Percentiles rank a stretch among this genome's conserved stretches.
phyloP scores from a whole-genome alignment of 768 basidiomycete genomes.

The Thelephora aurantiotincta region DNA sequence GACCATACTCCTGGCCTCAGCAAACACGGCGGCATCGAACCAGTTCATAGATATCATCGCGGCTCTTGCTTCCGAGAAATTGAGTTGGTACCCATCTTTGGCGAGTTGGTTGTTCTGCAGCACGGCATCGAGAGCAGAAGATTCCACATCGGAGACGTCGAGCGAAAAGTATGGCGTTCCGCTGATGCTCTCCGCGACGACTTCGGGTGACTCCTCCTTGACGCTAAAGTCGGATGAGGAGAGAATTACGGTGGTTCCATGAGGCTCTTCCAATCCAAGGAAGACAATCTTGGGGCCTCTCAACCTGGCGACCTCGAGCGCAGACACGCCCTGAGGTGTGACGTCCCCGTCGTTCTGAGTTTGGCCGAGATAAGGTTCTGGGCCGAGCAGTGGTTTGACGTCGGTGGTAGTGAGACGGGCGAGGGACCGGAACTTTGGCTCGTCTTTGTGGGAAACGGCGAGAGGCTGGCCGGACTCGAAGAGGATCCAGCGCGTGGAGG shows the following conservation, averaged over 20 bases:
- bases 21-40: conserved; percentile 66
- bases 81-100: conserved; percentile 25
- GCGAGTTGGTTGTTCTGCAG: conserved; percentile 23
- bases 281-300: conserved; percentile 54
- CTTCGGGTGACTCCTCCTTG: conserved; percentile 27
- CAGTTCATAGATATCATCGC: conserved; percentile 40
- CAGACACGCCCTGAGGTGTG: conserved; percentile 12
- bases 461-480: conserved; percentile 67
- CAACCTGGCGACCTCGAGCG: conserved; percentile 44
- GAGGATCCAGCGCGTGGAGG: conserved; percentile 61
- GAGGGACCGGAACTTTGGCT: conserved; percentile 17
- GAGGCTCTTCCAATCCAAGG: conserved; percentile 59
- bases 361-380: conserved; percentile 60
- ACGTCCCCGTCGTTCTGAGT: conserved; percentile 29
- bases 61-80: conserved; percentile 54
- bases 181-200: conserved; percentile 41
- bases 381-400: conserved; percentile 50
- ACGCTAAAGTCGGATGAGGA: conserved; percentile 49
- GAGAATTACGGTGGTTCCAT: conserved; percentile 31
- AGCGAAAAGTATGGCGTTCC: conserved; percentile 83
- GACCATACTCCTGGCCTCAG: conserved; percentile 63
- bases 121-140: conserved; percentile 28
- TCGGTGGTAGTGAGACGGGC: conserved; percentile 47
- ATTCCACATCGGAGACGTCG: conserved; percentile 45
- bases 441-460: conserved; percentile 17